Conservation (phyloP, 2,329 filamentous ascomycete species). For the Mariannaea sp. region DNA sequence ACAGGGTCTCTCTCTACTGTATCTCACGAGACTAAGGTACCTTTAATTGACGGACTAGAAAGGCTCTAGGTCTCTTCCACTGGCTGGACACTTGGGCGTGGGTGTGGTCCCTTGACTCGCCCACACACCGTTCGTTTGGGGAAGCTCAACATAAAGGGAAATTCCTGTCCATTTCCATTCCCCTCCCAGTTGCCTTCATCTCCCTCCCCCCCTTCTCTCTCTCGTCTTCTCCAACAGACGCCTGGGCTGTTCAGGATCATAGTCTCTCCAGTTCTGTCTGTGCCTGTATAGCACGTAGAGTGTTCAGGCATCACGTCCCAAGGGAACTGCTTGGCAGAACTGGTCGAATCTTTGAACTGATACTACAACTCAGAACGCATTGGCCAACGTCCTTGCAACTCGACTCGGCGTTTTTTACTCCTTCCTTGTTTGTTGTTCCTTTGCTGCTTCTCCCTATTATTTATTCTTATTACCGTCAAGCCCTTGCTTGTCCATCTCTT, state of each 20-base stretch:
- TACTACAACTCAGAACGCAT: no score
- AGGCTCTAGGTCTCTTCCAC: neutral
- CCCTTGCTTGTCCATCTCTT: neutral
- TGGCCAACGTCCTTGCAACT: neutral
- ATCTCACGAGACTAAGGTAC: neutral
- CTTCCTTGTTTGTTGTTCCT: slow-evolving; percentile 1
- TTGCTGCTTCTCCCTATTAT: neutral
- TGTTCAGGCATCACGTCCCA: neutral
- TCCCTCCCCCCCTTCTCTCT: neutral
- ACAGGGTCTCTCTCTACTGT: slow-evolving; percentile 4
- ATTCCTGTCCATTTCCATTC: slow-evolving; percentile 24
- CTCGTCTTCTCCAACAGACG: neutral
- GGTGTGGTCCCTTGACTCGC: slow-evolving; percentile 8
- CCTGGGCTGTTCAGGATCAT: slow-evolving; percentile 1
- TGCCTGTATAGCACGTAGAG: neutral
- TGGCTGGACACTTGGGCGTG: neutral
- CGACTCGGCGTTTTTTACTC: neutral
- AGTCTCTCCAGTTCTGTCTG: neutral
- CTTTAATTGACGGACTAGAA: neutral
- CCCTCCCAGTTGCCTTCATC: neutral
- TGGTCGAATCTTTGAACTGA: neutral
- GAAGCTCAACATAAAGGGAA: slow-evolving; percentile 32
- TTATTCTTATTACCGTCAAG: slow-evolving; percentile 5
- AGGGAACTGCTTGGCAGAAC: neutral
- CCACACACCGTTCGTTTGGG: slow-evolving; percentile 23